Base-by-base conservation (phyloP, 345 rosid species). In the Salix purpurea region DNA sequence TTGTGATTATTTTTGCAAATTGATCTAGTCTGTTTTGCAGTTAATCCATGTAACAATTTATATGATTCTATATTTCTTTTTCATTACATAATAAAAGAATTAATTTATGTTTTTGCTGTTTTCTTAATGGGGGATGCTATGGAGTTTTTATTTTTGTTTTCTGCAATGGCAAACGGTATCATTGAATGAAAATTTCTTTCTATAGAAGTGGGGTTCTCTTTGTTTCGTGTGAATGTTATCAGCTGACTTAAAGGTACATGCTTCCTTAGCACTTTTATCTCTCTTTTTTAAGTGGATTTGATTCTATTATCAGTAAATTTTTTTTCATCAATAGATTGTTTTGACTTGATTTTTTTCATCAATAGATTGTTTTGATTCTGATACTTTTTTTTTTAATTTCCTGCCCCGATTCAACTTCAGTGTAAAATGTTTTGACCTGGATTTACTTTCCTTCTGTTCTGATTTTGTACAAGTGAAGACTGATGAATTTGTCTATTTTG, bases 171-270 rank as follows among this genome's bases (percentile, higher is more conserved):
- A 77, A 36, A 58, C 68, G 62, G 73, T 34, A 23, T 73, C 46
- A 54, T 60, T 79, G n/a, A 70, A 74, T 76, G 37, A 69, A 19
- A 58, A 62, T 66, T 74, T 68, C 54, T 54, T 69, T 60, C 15
- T 30, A 6, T 32, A 62, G 42, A 52, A 23, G 26, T 34, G 32
- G n/a, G 66, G 58, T 68, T 74, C 67, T 26, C 32, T 67, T 50
- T 37, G 46, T 18, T 72, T 67, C 13, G 64, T 30, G 72, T 32
- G 65, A 34, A 36, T 70, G 73, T 16, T 61, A 54, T 74, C 40
- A 50, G n/a, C 71, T 70, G 65, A 76, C 73, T 72, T 79, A 54
- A 70, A 67, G 32, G 64, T 78, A 37, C 39, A 16, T 69, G 18
- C 69, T 72, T 52, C 19, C 61, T 19, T 36, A 32, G 74, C 37